phyloP scores from a whole-genome alignment of 1,139 yeast species.

The Pichia sp. region DNA sequence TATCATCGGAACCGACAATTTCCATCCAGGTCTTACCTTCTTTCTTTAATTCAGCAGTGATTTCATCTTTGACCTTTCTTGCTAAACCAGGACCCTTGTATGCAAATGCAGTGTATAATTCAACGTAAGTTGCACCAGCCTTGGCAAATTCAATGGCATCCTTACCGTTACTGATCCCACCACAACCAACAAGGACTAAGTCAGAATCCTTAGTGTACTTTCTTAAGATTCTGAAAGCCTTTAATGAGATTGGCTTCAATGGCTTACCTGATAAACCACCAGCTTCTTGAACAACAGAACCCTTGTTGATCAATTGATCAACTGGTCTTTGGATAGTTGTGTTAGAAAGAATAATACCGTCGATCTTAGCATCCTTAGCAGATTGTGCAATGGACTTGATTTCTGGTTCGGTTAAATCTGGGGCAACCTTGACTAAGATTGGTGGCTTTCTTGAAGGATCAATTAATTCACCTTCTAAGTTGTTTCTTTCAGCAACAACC shows the following conservation, averaged over 20 bases:
- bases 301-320: slow-evolving; percentile 47
- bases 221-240: slow-evolving; percentile 68
- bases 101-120: slow-evolving; percentile 87
- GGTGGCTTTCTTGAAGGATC: slow-evolving; percentile 56
- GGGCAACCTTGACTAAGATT: slow-evolving; percentile 86
- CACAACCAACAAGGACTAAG: slow-evolving; percentile 86
- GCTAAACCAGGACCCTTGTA: slow-evolving; percentile 92
- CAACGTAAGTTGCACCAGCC: slow-evolving; percentile 90
- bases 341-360: slow-evolving; percentile 90
- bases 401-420: slow-evolving; percentile 83
- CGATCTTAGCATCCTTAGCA: slow-evolving; percentile 74
- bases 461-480: slow-evolving; percentile 39
- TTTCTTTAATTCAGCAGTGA: slow-evolving; percentile 59
- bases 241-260: slow-evolving; percentile 74
- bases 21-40: slow-evolving; percentile 86
- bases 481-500: slow-evolving; percentile 62
- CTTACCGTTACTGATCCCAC: slow-evolving; percentile 82
- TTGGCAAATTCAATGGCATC: slow-evolving; percentile 91
- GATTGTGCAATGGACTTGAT: slow-evolving; percentile 80
- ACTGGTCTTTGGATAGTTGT: slow-evolving; percentile 84
- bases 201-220: slow-evolving; percentile 71
- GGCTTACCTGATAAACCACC: slow-evolving; percentile 96
- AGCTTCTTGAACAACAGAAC: slow-evolving; percentile 48
- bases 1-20: slow-evolving; percentile 59
- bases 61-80: slow-evolving; percentile 72